Evolutionary conservation across 2,329 filamentous ascomycete genomes (phyloP), one percentile per base, ranked within the genome.

Genomic region (Fonsecaea pugnacius): DNA sequence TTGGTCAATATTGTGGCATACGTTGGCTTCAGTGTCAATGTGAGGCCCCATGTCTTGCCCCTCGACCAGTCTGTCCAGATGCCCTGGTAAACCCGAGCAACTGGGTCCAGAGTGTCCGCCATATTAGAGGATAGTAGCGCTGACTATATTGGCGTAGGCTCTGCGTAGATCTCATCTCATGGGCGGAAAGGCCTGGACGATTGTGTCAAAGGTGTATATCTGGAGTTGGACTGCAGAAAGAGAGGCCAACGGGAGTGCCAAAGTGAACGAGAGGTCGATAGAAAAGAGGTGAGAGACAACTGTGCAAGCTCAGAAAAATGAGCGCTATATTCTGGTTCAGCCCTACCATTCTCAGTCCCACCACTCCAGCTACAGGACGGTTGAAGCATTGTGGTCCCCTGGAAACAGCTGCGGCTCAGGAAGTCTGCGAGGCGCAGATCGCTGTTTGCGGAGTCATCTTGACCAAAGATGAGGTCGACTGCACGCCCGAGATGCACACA

Each of bases 31-130:
- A 71, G 51, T 7, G 67, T 71, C 36, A 62, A 63, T 4, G 69
- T 71, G 1, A 66, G 59, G 2, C 69, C 69, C 56, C 66, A 64
- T 43, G 62, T 53, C 24, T 38, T 60, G 21, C 66, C 64, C 18
- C 58, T 65, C 2, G 68, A 63, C 58, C 59, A 70, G 50, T 70
- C 51, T 33, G 59, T 69, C 68, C 68, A 70, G 18, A 68, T 24
- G 12, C 68, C 68, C 46, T 61, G 40, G 21, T 67, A 62, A 27
- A 61, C 46, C n/a, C 40, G 40, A 5, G 50, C 40, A n/a, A 27
- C 38, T 8, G 59, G 55, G 21, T 54, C 62, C 43, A 64, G 36
- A 14, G 40, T 38, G 33, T 64, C 60, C 24, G 64, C 56, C 60
- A 63, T 66, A 24, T 14, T 3, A n/a, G 27, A 53, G 12, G 32